Evolutionary conservation across 129 eudicot species (phyloP).

Genomic region (Gnaphalium uliginosum): DNA sequence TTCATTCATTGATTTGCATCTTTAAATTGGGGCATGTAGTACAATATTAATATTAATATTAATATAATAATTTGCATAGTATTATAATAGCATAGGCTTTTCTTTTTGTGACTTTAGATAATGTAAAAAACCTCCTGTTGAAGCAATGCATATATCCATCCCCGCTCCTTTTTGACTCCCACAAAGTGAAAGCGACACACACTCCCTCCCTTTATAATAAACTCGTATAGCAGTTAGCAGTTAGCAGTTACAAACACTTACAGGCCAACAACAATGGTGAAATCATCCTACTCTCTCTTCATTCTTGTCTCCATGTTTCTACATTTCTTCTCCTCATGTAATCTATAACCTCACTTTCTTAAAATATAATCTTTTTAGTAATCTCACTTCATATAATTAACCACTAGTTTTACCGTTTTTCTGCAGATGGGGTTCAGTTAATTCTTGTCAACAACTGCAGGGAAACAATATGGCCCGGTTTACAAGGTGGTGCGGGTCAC

Average conservation of each 20-base stretch:
- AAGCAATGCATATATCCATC: constrained; percentile 63
- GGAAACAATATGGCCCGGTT: constrained; percentile 77
- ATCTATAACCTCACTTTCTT: constrained; percentile 3
- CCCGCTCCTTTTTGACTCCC: constrained; percentile 28
- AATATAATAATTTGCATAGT: not conserved
- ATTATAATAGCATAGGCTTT: constrained; percentile 9
- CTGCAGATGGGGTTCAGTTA: constrained; percentile 72
- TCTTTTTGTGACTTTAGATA: constrained; percentile 38
- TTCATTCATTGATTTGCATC: not conserved
- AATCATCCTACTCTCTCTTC: constrained; percentile 13
- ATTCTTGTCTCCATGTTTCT: constrained; percentile 32
- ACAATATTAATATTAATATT: too few species aligned
- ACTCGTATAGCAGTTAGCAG: not conserved
- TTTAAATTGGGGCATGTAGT: not conserved
- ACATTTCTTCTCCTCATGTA: constrained; percentile 43
- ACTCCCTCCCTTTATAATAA: constrained; percentile 24
- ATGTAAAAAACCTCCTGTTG: constrained; percentile 41
- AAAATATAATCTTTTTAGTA: not conserved
- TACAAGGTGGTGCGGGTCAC: constrained; percentile 77
- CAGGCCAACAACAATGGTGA: constrained; percentile 33
- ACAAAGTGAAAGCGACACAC: constrained; percentile 43
- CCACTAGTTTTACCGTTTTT: constrained; percentile 5
- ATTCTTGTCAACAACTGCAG: constrained; percentile 81
- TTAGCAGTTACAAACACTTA: not conserved
- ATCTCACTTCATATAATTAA: not conserved